Conservation (phyloP, 1,284 basidiomycete species). For the Leccinum subatratum region DNA sequence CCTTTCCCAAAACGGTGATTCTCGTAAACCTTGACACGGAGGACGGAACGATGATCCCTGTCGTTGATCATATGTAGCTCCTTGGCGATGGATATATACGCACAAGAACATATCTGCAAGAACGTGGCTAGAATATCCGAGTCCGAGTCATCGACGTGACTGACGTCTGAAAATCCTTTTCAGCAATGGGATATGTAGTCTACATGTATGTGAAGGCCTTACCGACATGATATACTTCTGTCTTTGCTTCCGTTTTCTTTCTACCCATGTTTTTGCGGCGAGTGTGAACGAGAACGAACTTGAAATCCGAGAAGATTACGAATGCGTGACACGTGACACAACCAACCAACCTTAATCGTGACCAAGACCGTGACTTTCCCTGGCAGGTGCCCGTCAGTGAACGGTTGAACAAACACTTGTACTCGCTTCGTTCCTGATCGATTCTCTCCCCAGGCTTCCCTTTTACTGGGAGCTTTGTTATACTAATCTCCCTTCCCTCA, state of each 20-base stretch:
- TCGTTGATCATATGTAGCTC: neutral
- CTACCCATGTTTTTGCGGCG: slow-evolving; percentile 23
- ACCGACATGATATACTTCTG: slow-evolving; percentile 53
- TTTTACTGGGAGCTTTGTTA: slow-evolving; percentile 73
- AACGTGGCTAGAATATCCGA: neutral
- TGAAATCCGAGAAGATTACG: neutral
- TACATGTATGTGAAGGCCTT: slow-evolving; percentile 12
- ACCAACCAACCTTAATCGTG: too few species aligned
- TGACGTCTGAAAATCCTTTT: slow-evolving; percentile 42
- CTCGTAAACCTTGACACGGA: neutral
- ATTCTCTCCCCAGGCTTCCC: slow-evolving; percentile 53
- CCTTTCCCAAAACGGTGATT: neutral
- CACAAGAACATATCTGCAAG: neutral
- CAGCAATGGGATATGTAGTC: neutral
- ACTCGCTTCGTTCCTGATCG: slow-evolving; percentile 12
- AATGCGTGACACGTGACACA: slow-evolving; percentile 19
- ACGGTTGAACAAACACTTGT: slow-evolving; percentile 48
- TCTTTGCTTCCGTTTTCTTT: slow-evolving; percentile 26
- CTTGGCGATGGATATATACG: neutral
- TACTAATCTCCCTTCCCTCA: slow-evolving; percentile 67
- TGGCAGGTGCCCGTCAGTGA: too few species aligned
- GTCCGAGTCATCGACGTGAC: slow-evolving; percentile 37
- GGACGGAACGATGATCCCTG: neutral
- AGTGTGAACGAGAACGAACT: neutral
- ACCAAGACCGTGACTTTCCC: too few species aligned